Conservation (phyloP, 495 filamentous ascomycete genomes). For the Aspergillus mulundensis region DNA sequence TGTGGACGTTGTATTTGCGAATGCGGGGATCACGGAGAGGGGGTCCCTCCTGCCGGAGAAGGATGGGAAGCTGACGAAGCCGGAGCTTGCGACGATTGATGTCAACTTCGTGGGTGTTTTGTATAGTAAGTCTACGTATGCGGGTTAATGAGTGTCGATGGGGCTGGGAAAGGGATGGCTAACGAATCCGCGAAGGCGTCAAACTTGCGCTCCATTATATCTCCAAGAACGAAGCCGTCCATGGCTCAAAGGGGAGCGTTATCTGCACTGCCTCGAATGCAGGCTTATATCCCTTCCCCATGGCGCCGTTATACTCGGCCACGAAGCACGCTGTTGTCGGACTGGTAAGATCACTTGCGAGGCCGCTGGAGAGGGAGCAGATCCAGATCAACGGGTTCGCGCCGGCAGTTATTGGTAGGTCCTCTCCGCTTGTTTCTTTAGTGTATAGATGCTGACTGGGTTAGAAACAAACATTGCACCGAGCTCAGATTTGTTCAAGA, state of each 20-base stretch:
- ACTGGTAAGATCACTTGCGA: conserved; percentile 46
- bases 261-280: conserved; percentile 57
- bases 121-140: conserved; percentile 48
- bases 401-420: conserved; percentile 47
- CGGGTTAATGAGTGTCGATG: conserved; percentile 37
- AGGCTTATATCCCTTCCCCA: conserved; percentile 52
- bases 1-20: conserved; percentile 52
- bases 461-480: conserved; percentile 48
- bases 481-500: conserved; percentile 38
- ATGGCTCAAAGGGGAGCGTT: conserved; percentile 38
- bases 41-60: conserved; percentile 29
- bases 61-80: conserved; percentile 30
- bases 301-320: conserved; percentile 51
- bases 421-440: not conserved
- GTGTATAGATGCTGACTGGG: not conserved
- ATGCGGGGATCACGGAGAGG: conserved; percentile 51
- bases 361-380: conserved; percentile 30
- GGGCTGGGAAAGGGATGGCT: not conserved
- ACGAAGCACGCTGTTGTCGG: conserved; percentile 50
- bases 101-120: conserved; percentile 47
- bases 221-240: conserved; percentile 33
- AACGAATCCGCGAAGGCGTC: conserved; percentile 29
- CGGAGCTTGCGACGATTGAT: conserved; percentile 38
- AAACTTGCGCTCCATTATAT: conserved; percentile 52
- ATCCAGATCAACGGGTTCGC: conserved; percentile 54